Evolutionary conservation across 108 stramenopile species (phyloP), one percentile per base, ranked within the genome.

Genomic region (Nannochloropsis oceanica): DNA sequence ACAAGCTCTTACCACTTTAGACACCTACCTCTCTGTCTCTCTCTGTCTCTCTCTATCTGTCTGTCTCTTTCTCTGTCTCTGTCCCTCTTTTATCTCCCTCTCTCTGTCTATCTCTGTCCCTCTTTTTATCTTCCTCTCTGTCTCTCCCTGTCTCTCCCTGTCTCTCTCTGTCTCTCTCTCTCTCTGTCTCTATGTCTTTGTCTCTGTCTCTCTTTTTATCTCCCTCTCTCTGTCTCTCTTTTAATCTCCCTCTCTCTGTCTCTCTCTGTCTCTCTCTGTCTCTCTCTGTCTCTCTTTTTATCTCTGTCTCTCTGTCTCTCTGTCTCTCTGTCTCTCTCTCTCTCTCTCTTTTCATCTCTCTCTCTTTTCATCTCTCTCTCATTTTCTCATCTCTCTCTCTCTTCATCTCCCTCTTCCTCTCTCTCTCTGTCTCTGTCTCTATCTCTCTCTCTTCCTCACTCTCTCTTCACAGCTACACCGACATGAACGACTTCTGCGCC

Each of bases 401-500:
- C 80, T 85, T 79, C 2, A 2, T 34, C 82, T 82, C 18, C 83
- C 82, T 80, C 44, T 86, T 5, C 5, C 1, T 5, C 5, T 34
- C 34, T 34, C 34, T 34, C 44, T 25, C 80, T 85, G 7, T 20
- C 42, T 34, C 82, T n/a, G n/a, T n/a, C n/a, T n/a, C 34, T 34
- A 34, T 5, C 5, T 34, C 34, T 34, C 34, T 34, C 44, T 25
- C 80, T 85, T 79, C 2, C 42, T 34, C 82, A 82, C 18, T 86
- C 82, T 80, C 44, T 86, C 8, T 73, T 8, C 27, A 50, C 43
- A 24, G 42, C 43, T 27, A 42, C 85, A 42, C 80, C 11, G 80
- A 87, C 84, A 81, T 92, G 80, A 42, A 86, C 42, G 27, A 43
- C 44, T 92, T 91, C 43, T 92, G 92, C 85, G 84, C 81, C 34